Evolutionary conservation across 352 stramenopile species (phyloP).

Genomic region (Pythium aphanidermatum): DNA sequence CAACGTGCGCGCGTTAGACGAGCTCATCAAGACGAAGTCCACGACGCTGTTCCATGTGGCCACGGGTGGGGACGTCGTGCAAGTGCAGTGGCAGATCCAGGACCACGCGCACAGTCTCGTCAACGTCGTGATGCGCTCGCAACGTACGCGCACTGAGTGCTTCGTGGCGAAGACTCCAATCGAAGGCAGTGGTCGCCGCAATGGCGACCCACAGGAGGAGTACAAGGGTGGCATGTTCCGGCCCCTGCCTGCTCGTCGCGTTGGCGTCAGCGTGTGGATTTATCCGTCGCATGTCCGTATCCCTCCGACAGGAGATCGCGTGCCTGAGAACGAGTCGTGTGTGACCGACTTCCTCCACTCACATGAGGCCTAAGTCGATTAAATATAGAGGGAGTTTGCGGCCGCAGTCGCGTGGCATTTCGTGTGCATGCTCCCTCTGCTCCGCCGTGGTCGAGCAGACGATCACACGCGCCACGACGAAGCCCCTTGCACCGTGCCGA

Average conservation of each 20-base stretch:
- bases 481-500: constrained; percentile 26
- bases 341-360: constrained; percentile 47
- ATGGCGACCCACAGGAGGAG: constrained; percentile 9
- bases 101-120: constrained; percentile 42
- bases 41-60: constrained; percentile 18
- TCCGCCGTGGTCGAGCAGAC: too few relatives aligned
- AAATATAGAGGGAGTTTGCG: constrained; percentile 19
- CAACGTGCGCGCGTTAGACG: constrained; percentile 26
- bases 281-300: constrained; percentile 65
- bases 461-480: too few relatives aligned
- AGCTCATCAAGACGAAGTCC: constrained; percentile 40
- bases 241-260: constrained; percentile 42
- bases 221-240: constrained; percentile 35
- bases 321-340: constrained; percentile 30
- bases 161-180: constrained; percentile 13
- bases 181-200: not conserved
- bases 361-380: not conserved
- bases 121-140: constrained; percentile 34
- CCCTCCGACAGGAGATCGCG: constrained; percentile 44
- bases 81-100: constrained; percentile 54
- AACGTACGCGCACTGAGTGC: constrained; percentile 17
- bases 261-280: constrained; percentile 60
- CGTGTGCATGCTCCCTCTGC: not conserved
- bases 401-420: constrained; percentile 2
- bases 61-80: constrained; percentile 16